Conservation (phyloP, 768 basidiomycete genomes). For the Hygrophoropsis aurantiaca region DNA sequence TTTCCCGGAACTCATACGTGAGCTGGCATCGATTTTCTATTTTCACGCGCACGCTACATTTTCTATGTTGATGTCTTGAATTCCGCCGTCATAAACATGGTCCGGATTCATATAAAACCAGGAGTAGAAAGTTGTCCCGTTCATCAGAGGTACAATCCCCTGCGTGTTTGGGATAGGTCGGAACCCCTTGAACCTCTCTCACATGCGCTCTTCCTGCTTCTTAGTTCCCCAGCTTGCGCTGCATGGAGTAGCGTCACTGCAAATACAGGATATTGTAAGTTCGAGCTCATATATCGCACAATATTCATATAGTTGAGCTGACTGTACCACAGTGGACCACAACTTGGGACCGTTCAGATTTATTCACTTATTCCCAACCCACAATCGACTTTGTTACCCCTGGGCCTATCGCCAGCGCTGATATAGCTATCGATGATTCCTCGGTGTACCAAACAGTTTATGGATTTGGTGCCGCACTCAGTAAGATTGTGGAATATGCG, state of each 20-base stretch:
- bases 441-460: conserved; percentile 58
- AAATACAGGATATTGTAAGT: conserved; percentile 56
- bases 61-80: neutral
- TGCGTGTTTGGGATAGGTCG: neutral
- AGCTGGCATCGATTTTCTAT: too few relatives aligned
- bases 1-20: too few relatives aligned
- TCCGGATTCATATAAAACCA: neutral
- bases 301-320: neutral
- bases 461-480: conserved; percentile 68
- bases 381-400: conserved; percentile 38
- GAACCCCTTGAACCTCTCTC: conserved; percentile 7
- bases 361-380: conserved; percentile 31
- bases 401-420: conserved; percentile 54
- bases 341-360: conserved; percentile 30
- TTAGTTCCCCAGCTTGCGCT: conserved; percentile 17
- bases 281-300: too few relatives aligned
- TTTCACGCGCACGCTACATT: conserved; percentile 24
- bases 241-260: conserved; percentile 38
- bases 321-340: conserved; percentile 57
- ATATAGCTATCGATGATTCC: conserved; percentile 61
- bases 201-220: conserved; percentile 10
- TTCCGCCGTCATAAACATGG: too few relatives aligned
- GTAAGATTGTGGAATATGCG: conserved; percentile 41
- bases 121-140: too few relatives aligned
- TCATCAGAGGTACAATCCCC: neutral